Evolutionary conservation across 1,284 basidiomycete genomes (phyloP), one percentile per base, ranked within the genome.

Genomic region (Apiotrichum gracile): DNA sequence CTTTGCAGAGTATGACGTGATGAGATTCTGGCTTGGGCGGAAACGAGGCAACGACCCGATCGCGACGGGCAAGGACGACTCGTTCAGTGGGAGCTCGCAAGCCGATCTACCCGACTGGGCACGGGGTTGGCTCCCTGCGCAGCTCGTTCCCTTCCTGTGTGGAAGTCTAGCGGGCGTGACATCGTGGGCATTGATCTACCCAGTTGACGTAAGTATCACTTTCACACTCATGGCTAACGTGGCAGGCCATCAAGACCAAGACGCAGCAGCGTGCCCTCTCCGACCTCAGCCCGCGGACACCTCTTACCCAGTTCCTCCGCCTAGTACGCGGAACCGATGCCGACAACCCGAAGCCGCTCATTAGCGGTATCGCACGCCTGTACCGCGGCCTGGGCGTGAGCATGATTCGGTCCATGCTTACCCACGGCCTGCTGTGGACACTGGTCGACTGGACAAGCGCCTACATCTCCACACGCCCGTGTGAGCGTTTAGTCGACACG

Each of bases 1-100:
- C 53, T 76, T 76, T 54, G 73, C 73, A 14, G 74, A 74, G 51
- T 76, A 76, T 57, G 74, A 76, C 57, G 68, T 74, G 35, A 68
- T 76, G 64, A 63, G 74, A 19, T 67, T 67, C 55, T 58, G 63
- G 38, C 64, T 76, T 1, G 70, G 72, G 5, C 33, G 43, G 24
- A 47, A 47, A 25, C 47, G 35, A 35, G 47, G 19, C 25, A 24
- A 33, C 38, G 60, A 56, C 43, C 54, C 54, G 16, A 39, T 49
- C 40, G 51, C 58, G 17, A 14, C 22, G 8, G 39, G 39, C 25
- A 33, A 21, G 4, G 52, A 43, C 17, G 47, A 53, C 40, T 41
- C 33, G 33, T 55, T 40, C 17, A 38, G 43, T 38, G 45, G 38
- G 5, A 33, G 34, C n/a, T 19, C 33, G 26, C 72, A 70, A 60